Percentiles rank a stretch among this genome's conserved stretches.
Evolutionary conservation across 768 basidiomycete genomes (phyloP).

Genomic region (Lactarius sanguifluus): DNA sequence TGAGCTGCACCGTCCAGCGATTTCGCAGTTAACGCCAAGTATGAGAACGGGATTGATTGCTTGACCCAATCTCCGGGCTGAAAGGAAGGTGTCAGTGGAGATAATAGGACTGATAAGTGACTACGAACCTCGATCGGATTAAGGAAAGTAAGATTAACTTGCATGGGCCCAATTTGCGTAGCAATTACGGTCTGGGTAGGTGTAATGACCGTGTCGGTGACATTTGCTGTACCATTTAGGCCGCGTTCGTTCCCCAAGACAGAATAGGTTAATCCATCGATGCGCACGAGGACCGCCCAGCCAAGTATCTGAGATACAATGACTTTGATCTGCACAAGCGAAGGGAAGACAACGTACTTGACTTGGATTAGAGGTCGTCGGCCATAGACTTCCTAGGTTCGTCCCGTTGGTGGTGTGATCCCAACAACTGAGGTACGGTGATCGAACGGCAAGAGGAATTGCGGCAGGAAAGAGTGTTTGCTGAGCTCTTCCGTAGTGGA

Average conservation of each 20-base stretch:
- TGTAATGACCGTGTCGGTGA: slow-evolving; percentile 36
- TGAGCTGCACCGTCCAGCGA: slow-evolving; percentile 39
- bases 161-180: slow-evolving; percentile 39
- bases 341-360: neutral
- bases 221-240: slow-evolving; percentile 21
- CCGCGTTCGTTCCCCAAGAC: slow-evolving; percentile 24
- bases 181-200: slow-evolving; percentile 39
- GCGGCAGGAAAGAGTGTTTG: slow-evolving; percentile 30
- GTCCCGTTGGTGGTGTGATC: slow-evolving; percentile 9
- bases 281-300: slow-evolving; percentile 22
- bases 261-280: slow-evolving; percentile 28
- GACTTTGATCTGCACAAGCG: neutral
- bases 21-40: slow-evolving; percentile 36
- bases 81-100: neutral
- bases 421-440: slow-evolving; percentile 34
- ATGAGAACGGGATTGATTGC: slow-evolving; percentile 44
- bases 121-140: slow-evolving; percentile 40
- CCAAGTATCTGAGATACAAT: slow-evolving; percentile 17
- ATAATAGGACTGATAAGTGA: neutral
- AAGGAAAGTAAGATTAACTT: slow-evolving; percentile 41
- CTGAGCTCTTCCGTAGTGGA: slow-evolving; percentile 5
- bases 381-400: slow-evolving; percentile 25
- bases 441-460: slow-evolving; percentile 34
- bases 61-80: slow-evolving; percentile 40
- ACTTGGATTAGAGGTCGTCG: slow-evolving; percentile 16